A percentile compares a stretch with the other conserved stretches of the same genome.
These are phyloP conservation scores for Drechslerella dactyloides DNA, from an alignment of 2,329 filamentous ascomycete genomes.

Conservation along the genomic window DNA sequence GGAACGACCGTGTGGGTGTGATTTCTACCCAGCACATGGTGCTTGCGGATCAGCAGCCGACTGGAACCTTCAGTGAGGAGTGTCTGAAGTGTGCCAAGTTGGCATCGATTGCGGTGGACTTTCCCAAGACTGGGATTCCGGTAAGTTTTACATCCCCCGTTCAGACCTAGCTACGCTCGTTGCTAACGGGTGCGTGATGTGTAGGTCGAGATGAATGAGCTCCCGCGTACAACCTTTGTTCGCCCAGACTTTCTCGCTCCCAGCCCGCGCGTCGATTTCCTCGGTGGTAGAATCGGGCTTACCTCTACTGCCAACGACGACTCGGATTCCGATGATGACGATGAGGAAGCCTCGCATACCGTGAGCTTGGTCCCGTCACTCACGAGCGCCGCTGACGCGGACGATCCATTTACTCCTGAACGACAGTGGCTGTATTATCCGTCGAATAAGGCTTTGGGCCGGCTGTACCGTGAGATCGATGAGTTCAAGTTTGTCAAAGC, in stretches of 20 bases:
- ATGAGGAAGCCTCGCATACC: conserved; percentile 60
- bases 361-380: conserved; percentile 24
- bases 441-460: conserved; percentile 72
- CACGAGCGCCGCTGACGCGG: conserved; percentile 3
- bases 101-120: conserved; percentile 76
- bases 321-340: conserved; percentile 58
- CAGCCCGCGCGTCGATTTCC: conserved; percentile 51
- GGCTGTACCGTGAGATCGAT: conserved; percentile 74
- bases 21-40: conserved; percentile 71
- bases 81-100: conserved; percentile 68
- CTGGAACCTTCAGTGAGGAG: conserved; percentile 63
- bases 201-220: conserved; percentile 47
- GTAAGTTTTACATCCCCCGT: conserved; percentile 55
- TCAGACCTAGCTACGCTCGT: conserved; percentile 59
- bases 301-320: conserved; percentile 59
- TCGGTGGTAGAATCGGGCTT: conserved; percentile 5
- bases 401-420: conserved; percentile 27
- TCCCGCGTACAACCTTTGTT: conserved; percentile 40
- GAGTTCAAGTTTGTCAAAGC: conserved; percentile 68
- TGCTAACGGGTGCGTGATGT: conserved; percentile 61
- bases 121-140: conserved; percentile 74
- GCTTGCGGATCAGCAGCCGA: conserved; percentile 65
- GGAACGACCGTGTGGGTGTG: conserved; percentile 69
- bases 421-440: conserved; percentile 65
- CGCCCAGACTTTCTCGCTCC: conserved; percentile 54